Conservation (phyloP, 2,329 filamentous ascomycete species). For the Neofusicoccum kwambonambiense region DNA sequence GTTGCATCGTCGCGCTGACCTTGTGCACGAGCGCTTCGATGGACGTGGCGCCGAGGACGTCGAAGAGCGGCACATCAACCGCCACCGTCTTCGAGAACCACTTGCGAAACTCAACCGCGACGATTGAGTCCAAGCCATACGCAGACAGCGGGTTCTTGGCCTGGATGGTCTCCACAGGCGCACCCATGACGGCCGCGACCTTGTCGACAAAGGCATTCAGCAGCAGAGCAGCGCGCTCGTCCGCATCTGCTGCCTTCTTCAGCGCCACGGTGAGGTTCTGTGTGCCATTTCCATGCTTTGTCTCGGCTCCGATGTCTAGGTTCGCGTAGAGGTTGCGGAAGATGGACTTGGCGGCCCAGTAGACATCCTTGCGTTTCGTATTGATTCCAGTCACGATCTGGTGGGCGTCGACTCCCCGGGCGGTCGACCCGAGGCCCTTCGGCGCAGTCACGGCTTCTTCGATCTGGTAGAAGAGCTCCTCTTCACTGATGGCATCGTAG, state of each 20-base stretch:
- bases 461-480: slow-evolving; percentile 54
- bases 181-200: slow-evolving; percentile 14
- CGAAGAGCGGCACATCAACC: slow-evolving; percentile 48
- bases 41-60: slow-evolving; percentile 37
- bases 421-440: not conserved
- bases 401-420: slow-evolving; percentile 28
- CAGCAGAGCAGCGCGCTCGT: slow-evolving; percentile 16
- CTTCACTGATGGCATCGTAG: slow-evolving; percentile 44
- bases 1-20: not conserved
- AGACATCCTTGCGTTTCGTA: slow-evolving; percentile 9
- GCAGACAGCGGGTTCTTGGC: slow-evolving; percentile 24
- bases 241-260: slow-evolving; percentile 17
- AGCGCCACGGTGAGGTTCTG: slow-evolving; percentile 18
- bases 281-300: slow-evolving; percentile 14
- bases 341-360: not conserved
- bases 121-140: slow-evolving; percentile 30
- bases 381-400: slow-evolving; percentile 27
- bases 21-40: slow-evolving; percentile 6
- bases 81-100: slow-evolving; percentile 31
- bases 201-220: slow-evolving; percentile 23
- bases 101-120: slow-evolving; percentile 27
- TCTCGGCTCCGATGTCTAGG: slow-evolving; percentile 21
- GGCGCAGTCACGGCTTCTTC: slow-evolving; percentile 48
- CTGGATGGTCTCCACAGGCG: slow-evolving; percentile 14
- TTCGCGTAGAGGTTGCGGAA: slow-evolving; percentile 22